Evolutionary conservation across 495 filamentous ascomycete species (phyloP).

Genomic region (Lichenothelia convexa): DNA sequence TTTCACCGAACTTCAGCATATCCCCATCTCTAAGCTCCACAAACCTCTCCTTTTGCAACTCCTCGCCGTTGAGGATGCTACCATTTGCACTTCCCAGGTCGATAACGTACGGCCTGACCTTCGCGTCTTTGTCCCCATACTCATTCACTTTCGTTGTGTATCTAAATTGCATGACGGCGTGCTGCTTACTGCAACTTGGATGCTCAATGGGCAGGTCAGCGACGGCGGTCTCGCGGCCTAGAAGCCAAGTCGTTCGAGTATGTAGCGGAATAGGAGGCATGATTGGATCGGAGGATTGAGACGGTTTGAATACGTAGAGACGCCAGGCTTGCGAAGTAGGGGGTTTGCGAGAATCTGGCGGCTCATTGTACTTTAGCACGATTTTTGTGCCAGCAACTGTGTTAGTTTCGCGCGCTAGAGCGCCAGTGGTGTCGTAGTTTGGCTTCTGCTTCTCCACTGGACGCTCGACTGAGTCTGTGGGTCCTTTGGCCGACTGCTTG

Average conservation of each 20-base stretch:
- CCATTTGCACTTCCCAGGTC: slow-evolving; percentile 92
- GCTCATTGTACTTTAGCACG: slow-evolving; percentile 90
- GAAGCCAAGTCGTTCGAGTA: slow-evolving; percentile 69
- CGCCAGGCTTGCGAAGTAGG: slow-evolving; percentile 63
- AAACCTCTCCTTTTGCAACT: slow-evolving; percentile 55
- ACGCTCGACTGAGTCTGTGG: slow-evolving; percentile 9
- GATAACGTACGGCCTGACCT: slow-evolving; percentile 77
- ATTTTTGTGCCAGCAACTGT: slow-evolving; percentile 50
- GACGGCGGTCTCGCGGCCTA: slow-evolving; percentile 61
- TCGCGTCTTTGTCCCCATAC: slow-evolving; percentile 62
- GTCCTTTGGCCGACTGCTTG: slow-evolving; percentile 7
- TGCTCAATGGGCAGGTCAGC: slow-evolving; percentile 76
- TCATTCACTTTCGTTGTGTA: slow-evolving; percentile 68
- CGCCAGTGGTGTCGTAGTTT: slow-evolving; percentile 64
- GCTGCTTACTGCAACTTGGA: slow-evolving; percentile 82
- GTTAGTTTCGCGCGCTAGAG: slow-evolving; percentile 78
- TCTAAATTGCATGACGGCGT: slow-evolving; percentile 88
- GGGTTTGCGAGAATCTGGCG: slow-evolving; percentile 78
- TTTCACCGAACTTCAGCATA: slow-evolving; percentile 70
- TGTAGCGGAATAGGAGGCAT: slow-evolving; percentile 63
- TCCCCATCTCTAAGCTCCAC: slow-evolving; percentile 79
- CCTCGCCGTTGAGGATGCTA: slow-evolving; percentile 60
- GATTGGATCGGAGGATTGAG: too few species aligned
- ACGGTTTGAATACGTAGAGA: slow-evolving; percentile 81
- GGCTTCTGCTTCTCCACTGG: slow-evolving; percentile 59